Evolutionary conservation across 2,329 filamentous ascomycete species (phyloP).

Genomic region (Arthrobotrys pseudoclavata): DNA sequence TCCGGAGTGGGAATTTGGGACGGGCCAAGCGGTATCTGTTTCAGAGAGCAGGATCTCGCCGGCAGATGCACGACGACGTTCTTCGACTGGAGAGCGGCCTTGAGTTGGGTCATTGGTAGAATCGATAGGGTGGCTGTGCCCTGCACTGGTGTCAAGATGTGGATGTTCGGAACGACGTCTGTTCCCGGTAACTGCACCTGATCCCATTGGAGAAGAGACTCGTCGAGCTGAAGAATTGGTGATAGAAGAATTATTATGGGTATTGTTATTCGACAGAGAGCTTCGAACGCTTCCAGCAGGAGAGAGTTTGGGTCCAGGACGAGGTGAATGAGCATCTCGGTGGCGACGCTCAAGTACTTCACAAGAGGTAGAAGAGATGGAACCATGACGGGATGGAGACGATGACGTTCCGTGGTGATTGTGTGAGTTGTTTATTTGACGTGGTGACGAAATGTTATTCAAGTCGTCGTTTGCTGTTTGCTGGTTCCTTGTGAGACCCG

Average conservation of each 20-base stretch:
- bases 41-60: slow-evolving; percentile 57
- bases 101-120: slow-evolving; percentile 55
- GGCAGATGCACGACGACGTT: slow-evolving; percentile 54
- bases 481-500: slow-evolving; percentile 22
- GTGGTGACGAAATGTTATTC: slow-evolving; percentile 43
- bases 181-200: not conserved
- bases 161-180: slow-evolving; percentile 30
- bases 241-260: not conserved
- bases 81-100: slow-evolving; percentile 52
- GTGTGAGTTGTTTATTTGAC: slow-evolving; percentile 54
- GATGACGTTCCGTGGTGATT: slow-evolving; percentile 25
- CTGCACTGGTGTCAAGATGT: slow-evolving; percentile 52
- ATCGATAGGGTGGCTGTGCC: slow-evolving; percentile 48
- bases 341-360: slow-evolving; percentile 59
- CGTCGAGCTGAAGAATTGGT: slow-evolving; percentile 31
- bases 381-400: slow-evolving; percentile 55
- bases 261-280: slow-evolving; percentile 25
- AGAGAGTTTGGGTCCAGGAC: slow-evolving; percentile 42
- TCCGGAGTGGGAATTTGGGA: slow-evolving; percentile 1
- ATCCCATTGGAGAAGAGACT: slow-evolving; percentile 20
- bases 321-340: slow-evolving; percentile 54
- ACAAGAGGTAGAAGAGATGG: slow-evolving; percentile 55
- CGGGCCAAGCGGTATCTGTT: slow-evolving; percentile 56
- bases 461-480: slow-evolving; percentile 49
- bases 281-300: slow-evolving; percentile 44